phyloP scores from a whole-genome alignment of 2,329 filamentous ascomycete species.

The Huntiella bhutanensis region DNA sequence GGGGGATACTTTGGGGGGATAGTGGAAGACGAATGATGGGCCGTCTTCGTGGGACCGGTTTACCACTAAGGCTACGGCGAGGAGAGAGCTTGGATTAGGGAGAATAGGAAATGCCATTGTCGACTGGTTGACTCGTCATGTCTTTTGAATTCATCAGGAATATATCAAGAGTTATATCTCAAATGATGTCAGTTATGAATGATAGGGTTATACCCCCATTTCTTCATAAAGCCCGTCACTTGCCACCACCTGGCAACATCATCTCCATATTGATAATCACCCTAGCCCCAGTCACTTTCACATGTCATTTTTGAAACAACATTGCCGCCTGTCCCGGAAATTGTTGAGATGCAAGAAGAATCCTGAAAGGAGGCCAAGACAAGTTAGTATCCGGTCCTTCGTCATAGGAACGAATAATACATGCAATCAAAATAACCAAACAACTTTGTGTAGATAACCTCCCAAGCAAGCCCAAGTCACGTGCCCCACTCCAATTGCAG shows the following conservation, averaged over 20 bases:
- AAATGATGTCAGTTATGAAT: too few relatives aligned
- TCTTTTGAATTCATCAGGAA: too few relatives aligned
- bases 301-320: conserved; percentile 3
- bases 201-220: too few relatives aligned
- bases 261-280: too few relatives aligned
- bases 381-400: background rate
- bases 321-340: background rate
- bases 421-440: too few relatives aligned
- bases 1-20: conserved; percentile 40
- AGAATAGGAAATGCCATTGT: conserved; percentile 30
- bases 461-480: too few relatives aligned
- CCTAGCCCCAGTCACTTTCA: background rate
- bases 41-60: conserved; percentile 53
- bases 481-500: too few relatives aligned
- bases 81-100: conserved; percentile 34
- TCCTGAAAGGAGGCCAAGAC: background rate
- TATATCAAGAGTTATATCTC: too few relatives aligned
- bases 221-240: too few relatives aligned
- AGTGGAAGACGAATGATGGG: conserved; percentile 71
- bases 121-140: background rate
- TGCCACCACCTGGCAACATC: too few relatives aligned
- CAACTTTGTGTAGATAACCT: too few relatives aligned
- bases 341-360: conserved; percentile 3
- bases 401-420: too few relatives aligned
- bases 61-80: conserved; percentile 58